Percentiles rank a stretch among this genome's conserved stretches.
Conservation (phyloP, 2,329 filamentous ascomycete species). For the Tolypocladium paradoxum region DNA sequence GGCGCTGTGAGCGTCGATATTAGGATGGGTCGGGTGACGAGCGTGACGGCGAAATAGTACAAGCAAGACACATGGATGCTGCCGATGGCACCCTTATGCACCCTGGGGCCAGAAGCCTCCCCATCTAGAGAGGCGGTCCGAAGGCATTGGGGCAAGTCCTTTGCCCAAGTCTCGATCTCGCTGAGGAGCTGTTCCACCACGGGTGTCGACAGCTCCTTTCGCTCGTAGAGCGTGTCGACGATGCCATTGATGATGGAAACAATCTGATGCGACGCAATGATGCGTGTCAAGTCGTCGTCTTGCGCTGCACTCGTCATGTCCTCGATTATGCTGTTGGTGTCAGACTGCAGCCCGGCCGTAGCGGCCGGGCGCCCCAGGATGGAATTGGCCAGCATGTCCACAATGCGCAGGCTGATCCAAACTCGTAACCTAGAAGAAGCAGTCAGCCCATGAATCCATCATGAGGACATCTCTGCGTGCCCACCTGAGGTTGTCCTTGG, state of each 20-base stretch:
- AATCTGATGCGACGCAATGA: constrained; percentile 30
- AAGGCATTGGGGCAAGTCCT: constrained; percentile 26
- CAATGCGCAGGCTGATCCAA: constrained; percentile 26
- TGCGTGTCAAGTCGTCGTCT: constrained; percentile 9
- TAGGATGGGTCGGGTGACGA: constrained; percentile 44
- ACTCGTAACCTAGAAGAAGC: constrained; percentile 17
- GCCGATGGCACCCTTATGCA: constrained; percentile 28
- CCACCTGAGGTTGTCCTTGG: constrained; percentile 12
- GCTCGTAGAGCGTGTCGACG: constrained; percentile 29
- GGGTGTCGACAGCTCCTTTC: constrained; percentile 17
- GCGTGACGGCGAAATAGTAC: constrained; percentile 48
- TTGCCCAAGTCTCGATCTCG: constrained; percentile 34
- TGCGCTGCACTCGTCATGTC: constrained; percentile 6
- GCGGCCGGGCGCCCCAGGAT: constrained; percentile 26
- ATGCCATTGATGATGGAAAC: constrained; percentile 33
- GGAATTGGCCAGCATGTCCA: constrained; percentile 27
- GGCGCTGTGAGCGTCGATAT: constrained; percentile 36
- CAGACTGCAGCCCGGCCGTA: constrained; percentile 18
- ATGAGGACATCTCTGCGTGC: neutral
- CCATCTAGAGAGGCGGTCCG: constrained; percentile 12
- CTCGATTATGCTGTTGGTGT: constrained; percentile 13
- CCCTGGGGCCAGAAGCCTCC: neutral
- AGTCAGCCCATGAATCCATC: neutral
- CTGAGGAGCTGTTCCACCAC: constrained; percentile 28
- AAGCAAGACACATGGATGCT: constrained; percentile 44